Evolutionary conservation across 2,329 filamentous ascomycete species (phyloP).

Genomic region (Aureobasidium vineae): DNA sequence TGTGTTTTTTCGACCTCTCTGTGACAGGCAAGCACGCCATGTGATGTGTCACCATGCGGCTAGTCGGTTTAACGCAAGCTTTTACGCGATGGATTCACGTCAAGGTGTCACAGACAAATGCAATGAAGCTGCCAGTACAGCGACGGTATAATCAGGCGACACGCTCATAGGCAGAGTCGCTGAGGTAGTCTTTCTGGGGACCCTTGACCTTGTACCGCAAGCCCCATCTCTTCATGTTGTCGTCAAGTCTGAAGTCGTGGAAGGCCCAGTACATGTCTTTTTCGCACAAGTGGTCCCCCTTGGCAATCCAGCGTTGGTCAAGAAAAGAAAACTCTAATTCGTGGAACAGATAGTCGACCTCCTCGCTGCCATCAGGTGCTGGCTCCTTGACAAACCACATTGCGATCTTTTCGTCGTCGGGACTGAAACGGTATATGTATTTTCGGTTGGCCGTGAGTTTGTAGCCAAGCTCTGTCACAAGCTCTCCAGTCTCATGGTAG

Average conservation of each 20-base stretch:
- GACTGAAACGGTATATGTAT: constrained; percentile 71
- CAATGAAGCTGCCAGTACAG: background rate
- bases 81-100: background rate
- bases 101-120: background rate
- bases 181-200: constrained; percentile 42
- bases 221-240: constrained; percentile 38
- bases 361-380: constrained; percentile 40
- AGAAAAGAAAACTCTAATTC: constrained; percentile 60
- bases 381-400: constrained; percentile 76
- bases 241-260: constrained; percentile 59
- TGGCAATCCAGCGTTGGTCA: constrained; percentile 56
- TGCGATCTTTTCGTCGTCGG: constrained; percentile 60
- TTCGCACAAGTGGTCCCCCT: constrained; percentile 66
- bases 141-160: constrained; percentile 5
- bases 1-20: background rate
- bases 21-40: constrained; percentile 16
- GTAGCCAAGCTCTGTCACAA: constrained; percentile 40
- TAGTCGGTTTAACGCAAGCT: background rate
- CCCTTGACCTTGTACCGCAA: constrained; percentile 41
- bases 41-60: constrained; percentile 12
- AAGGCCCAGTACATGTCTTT: constrained; percentile 69
- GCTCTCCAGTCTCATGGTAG: constrained; percentile 39
- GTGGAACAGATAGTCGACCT: constrained; percentile 72
- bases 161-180: constrained; percentile 39
- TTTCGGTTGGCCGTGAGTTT: constrained; percentile 62